phyloP scores from a whole-genome alignment of 2,329 filamentous ascomycete genomes.

The Pseudogymnoascus verrucosus region DNA sequence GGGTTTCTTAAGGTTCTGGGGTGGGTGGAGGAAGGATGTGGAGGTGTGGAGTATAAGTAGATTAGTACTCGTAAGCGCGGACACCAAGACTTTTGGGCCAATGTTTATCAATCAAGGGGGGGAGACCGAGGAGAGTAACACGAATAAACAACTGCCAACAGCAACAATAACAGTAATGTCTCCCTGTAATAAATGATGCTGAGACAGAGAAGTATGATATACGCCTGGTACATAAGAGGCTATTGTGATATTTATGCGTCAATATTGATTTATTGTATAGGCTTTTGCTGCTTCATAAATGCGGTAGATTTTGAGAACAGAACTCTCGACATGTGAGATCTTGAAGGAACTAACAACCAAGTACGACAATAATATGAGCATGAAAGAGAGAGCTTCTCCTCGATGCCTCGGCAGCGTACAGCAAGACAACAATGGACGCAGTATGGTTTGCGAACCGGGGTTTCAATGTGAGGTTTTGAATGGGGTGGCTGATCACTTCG shows the following conservation, averaged over 20 bases:
- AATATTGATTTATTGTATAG: neutral
- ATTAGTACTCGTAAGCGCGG: neutral
- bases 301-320: neutral
- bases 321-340: neutral
- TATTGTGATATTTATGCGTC: no score
- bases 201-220: no score
- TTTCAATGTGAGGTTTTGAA: neutral
- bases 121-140: neutral
- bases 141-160: neutral
- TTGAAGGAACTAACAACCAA: neutral
- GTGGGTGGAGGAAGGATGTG: neutral
- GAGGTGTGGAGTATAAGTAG: constrained; percentile 6
- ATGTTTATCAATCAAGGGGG: constrained; percentile 2
- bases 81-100: neutral
- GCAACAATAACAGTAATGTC: neutral
- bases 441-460: neutral
- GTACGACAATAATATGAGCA: neutral
- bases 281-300: neutral
- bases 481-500: neutral
- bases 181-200: neutral
- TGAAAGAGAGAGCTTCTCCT: no score
- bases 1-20: constrained; percentile 5
- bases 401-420: neutral
- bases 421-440: neutral
- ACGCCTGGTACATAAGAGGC: no score